These are phyloP conservation scores for Voacanga thouarsii DNA, from an alignment of 257 asterid genomes.

Conservation along the genomic window DNA sequence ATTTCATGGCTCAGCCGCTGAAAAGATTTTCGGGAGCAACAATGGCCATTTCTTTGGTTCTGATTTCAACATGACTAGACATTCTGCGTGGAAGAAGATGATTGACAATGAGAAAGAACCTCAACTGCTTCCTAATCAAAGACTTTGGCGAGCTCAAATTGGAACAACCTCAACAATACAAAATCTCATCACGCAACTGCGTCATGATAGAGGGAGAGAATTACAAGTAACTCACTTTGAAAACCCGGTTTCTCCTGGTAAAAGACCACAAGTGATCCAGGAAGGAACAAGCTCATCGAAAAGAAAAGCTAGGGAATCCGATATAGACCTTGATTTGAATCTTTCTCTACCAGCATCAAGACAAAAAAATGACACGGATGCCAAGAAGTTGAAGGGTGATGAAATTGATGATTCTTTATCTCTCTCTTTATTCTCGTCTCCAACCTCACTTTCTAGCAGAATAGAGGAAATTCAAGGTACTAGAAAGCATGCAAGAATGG, in stretches of 20 bases:
- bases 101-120: constrained; percentile 23
- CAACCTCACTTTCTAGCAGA: constrained; percentile 19
- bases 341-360: constrained; percentile 44
- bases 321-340: constrained; percentile 59
- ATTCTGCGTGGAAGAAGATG: constrained; percentile 30
- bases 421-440: constrained; percentile 58
- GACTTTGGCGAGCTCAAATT: constrained; percentile 28
- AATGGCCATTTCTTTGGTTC: constrained; percentile 21
- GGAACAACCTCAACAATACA: constrained; percentile 18
- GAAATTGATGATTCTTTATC: constrained; percentile 39
- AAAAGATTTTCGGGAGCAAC: constrained; percentile 27
- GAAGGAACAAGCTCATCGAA: constrained; percentile 27
- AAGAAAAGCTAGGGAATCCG: constrained; percentile 36
- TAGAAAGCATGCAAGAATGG: constrained; percentile 27
- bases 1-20: constrained; percentile 24
- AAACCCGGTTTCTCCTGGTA: constrained; percentile 6
- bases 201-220: constrained; percentile 23
- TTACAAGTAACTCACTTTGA: constrained; percentile 1
- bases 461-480: constrained; percentile 17
- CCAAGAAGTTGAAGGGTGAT: constrained; percentile 24
- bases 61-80: constrained; percentile 22
- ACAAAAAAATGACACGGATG: constrained; percentile 15
- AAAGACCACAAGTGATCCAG: not conserved
- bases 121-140: constrained; percentile 18
- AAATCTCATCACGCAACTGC: constrained; percentile 12